Base-by-base conservation (phyloP, 805 yeast genomes). In the Candida verbasci region DNA sequence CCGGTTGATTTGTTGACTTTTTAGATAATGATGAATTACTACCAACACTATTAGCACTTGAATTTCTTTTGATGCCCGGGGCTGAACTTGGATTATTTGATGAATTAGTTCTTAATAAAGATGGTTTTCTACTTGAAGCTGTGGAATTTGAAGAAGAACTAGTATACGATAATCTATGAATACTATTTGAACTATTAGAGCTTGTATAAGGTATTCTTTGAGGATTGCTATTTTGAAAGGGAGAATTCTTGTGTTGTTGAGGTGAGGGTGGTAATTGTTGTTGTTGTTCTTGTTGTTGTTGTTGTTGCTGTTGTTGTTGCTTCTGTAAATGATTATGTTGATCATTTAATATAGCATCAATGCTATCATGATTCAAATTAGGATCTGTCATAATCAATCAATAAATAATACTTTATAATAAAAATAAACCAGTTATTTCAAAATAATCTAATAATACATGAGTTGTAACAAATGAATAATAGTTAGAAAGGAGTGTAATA, bases 271-370 rank as follows among this genome's bases (percentile, higher is more conserved):
- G n/a, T n/a, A n/a, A n/a, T n/a, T n/a, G 18, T 15, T 12, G 18
- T 14, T 14, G 29, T 11, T 17, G 16, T 6, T 31, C 12, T 31
- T 24, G 23, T 18, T 31, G 35, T 12, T 31, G 35, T 24, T 31
- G 35, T 9, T 31, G 24, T 16, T 22, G 26, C 3, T 18, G 17
- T 3, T 21, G 14, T 10, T 30, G 26, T 9, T 22, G 26, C 6
- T 22, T 30, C 20, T 30, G 34, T 15, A 30, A 22, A 30, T 30
- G 34, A 14, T 30, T 31, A 9, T 23, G 28, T 31, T 31, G 34
- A 24, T 31, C 34, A 17, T 23, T 17, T n/a, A 24, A 17, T 3
- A 23, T 17, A 15, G 28, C 34, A 22, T 30, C 34, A n/a, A 23
- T 31, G 14, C 28, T 31, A 31, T 31, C 34, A 30, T 21, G 26